These are phyloP conservation scores for Pulveroboletus ravenelii DNA, from an alignment of 768 basidiomycete genomes.

Conservation along the genomic window DNA sequence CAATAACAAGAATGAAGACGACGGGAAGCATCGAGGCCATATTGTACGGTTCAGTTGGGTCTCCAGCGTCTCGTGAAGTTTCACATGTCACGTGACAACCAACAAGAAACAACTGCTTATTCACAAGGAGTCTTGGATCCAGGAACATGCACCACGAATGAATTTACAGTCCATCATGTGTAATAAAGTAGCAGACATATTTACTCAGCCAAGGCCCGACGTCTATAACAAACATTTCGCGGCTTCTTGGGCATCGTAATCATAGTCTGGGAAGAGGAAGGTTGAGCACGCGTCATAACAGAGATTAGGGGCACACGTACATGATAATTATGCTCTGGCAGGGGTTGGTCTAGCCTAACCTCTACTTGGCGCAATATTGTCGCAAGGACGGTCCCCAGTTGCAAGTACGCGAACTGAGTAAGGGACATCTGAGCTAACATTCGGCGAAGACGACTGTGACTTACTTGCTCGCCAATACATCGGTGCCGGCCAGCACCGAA, in stretches of 20 bases:
- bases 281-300: constrained; percentile 5
- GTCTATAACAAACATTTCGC: constrained; percentile 59
- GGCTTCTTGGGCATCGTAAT: constrained; percentile 83
- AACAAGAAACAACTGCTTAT: neutral
- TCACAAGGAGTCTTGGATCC: too few relatives aligned
- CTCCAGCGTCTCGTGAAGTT: too few relatives aligned
- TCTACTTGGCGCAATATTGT: constrained; percentile 76
- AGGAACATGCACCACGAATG: too few relatives aligned
- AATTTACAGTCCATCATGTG: neutral
- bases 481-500: constrained; percentile 96
- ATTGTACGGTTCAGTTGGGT: neutral
- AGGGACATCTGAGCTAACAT: constrained; percentile 2
- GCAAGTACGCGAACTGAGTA: constrained; percentile 85
- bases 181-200: constrained; percentile 2
- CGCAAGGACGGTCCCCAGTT: constrained; percentile 78
- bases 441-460: constrained; percentile 11
- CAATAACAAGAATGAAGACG: constrained; percentile 59
- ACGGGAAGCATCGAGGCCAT: constrained; percentile 75
- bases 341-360: constrained; percentile 51
- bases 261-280: constrained; percentile 63
- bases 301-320: constrained; percentile 42
- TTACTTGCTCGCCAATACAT: constrained; percentile 86
- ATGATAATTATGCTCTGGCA: constrained; percentile 88
- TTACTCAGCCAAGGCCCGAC: constrained; percentile 51
- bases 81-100: constrained; percentile 11